A percentile compares a stretch with the other conserved stretches of the same genome.
These are phyloP conservation scores for Physcia stellaris DNA, from an alignment of 495 filamentous ascomycete species.

Conservation along the genomic window DNA sequence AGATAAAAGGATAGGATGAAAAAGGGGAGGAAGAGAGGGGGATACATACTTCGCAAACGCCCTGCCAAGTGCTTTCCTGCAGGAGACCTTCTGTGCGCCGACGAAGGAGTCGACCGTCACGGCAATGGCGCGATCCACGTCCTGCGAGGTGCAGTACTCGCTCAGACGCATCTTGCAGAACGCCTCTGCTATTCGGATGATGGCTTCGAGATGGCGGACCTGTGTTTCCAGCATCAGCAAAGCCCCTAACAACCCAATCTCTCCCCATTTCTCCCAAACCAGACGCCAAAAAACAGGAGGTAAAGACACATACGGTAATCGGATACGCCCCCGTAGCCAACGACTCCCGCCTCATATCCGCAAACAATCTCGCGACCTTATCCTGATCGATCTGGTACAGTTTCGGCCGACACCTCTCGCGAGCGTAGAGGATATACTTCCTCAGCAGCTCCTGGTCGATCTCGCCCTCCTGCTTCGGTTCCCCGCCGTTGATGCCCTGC, in stretches of 20 bases:
- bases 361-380: slow-evolving; percentile 86
- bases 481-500: slow-evolving; percentile 28
- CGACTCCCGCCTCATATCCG: slow-evolving; percentile 88
- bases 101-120: slow-evolving; percentile 96
- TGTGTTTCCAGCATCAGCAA: slow-evolving; percentile 20
- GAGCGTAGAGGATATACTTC: slow-evolving; percentile 95
- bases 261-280: too few species aligned
- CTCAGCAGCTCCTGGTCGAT: slow-evolving; percentile 85
- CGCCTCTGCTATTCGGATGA: slow-evolving; percentile 82
- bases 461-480: slow-evolving; percentile 55
- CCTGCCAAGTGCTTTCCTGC: slow-evolving; percentile 90
- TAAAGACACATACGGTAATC: slow-evolving; percentile 62
- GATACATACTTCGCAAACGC: slow-evolving; percentile 88
- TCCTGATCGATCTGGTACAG: slow-evolving; percentile 97
- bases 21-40: slow-evolving; percentile 13
- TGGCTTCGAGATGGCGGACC: slow-evolving; percentile 95
- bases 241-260: too few species aligned
- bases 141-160: slow-evolving; percentile 76
- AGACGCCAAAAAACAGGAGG: neutral
- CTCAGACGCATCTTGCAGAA: slow-evolving; percentile 94
- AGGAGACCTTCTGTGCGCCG: slow-evolving; percentile 89
- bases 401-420: slow-evolving; percentile 82
- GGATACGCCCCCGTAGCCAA: slow-evolving; percentile 92
- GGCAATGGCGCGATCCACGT: slow-evolving; percentile 94
- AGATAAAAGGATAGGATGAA: too few species aligned